These are phyloP conservation scores for Apiotrichum mycotoxinovorans DNA, from an alignment of 1,284 basidiomycete species.

Conservation along the genomic window DNA sequence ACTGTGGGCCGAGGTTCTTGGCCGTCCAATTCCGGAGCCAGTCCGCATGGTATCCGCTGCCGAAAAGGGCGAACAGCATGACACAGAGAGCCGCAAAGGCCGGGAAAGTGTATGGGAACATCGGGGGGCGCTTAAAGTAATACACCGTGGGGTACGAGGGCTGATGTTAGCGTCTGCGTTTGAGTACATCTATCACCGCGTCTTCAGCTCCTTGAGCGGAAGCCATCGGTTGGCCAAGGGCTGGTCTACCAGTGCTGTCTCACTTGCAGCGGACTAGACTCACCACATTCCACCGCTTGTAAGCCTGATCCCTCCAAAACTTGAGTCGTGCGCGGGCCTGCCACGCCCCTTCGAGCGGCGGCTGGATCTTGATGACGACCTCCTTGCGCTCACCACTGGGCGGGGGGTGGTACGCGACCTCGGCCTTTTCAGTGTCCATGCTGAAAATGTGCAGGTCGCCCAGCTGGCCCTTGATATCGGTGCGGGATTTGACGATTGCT, in stretches of 20 bases:
- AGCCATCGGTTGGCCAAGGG: neutral
- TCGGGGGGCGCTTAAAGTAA: conserved; percentile 29
- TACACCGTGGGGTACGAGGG: conserved; percentile 21
- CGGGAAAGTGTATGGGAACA: conserved; percentile 27
- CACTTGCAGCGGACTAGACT: conserved; percentile 2
- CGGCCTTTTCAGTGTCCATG: conserved; percentile 14
- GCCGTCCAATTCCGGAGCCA: conserved; percentile 15
- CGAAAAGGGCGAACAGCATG: conserved; percentile 25
- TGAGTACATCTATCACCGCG: neutral
- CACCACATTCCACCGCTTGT: conserved; percentile 28
- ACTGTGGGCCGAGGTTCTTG: conserved; percentile 13
- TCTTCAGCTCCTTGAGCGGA: neutral
- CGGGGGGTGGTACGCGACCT: conserved; percentile 28
- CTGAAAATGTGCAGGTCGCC: conserved; percentile 34
- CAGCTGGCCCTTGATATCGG: conserved; percentile 25
- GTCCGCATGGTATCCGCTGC: conserved; percentile 25
- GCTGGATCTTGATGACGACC: conserved; percentile 25
- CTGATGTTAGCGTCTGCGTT: neutral
- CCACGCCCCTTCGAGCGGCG: conserved; percentile 19
- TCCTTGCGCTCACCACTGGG: conserved; percentile 15
- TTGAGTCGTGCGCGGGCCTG: conserved; percentile 19
- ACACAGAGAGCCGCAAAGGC: conserved; percentile 14
- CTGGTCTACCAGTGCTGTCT: too few species aligned
- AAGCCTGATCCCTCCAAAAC: conserved; percentile 16
- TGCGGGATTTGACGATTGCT: conserved; percentile 35